Conservation (phyloP, 2,329 filamentous ascomycete genomes). For the Cylindrodendrum hubeiense region DNA sequence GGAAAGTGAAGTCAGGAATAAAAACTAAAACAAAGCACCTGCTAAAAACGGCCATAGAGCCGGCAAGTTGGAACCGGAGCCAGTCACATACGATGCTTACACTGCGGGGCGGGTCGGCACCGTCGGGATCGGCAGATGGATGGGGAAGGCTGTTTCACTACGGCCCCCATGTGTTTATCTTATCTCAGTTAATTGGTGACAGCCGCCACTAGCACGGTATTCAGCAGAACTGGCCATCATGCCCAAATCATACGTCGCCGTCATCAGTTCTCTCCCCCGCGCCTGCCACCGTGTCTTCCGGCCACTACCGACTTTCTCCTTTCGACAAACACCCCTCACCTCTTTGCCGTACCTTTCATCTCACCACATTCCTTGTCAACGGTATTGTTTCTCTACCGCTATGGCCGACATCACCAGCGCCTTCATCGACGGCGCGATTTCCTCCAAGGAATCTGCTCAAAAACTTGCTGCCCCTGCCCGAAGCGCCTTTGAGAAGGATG, state of each 20-base stretch:
- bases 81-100: slow-evolving; percentile 24
- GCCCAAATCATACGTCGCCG: neutral
- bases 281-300: neutral
- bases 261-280: neutral
- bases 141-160: slow-evolving; percentile 27
- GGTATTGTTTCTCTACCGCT: slow-evolving; percentile 2
- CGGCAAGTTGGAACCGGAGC: slow-evolving; percentile 25
- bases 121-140: slow-evolving; percentile 33
- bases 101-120: neutral
- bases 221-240: neutral
- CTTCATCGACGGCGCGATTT: slow-evolving; percentile 18
- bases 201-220: neutral
- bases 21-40: slow-evolving; percentile 29
- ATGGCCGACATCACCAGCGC: slow-evolving; percentile 28
- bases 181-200: slow-evolving; percentile 31
- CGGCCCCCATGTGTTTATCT: slow-evolving; percentile 35
- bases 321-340: neutral
- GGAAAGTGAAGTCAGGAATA: neutral
- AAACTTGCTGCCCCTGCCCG: slow-evolving; percentile 23
- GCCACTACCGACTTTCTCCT: neutral
- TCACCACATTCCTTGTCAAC: neutral
- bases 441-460: slow-evolving; percentile 27
- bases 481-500: slow-evolving; percentile 22
- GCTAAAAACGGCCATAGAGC: slow-evolving; percentile 31
- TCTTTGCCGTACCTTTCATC: neutral